Base-by-base conservation (phyloP, 768 basidiomycete genomes). In the Pulveroboletus sp. region DNA sequence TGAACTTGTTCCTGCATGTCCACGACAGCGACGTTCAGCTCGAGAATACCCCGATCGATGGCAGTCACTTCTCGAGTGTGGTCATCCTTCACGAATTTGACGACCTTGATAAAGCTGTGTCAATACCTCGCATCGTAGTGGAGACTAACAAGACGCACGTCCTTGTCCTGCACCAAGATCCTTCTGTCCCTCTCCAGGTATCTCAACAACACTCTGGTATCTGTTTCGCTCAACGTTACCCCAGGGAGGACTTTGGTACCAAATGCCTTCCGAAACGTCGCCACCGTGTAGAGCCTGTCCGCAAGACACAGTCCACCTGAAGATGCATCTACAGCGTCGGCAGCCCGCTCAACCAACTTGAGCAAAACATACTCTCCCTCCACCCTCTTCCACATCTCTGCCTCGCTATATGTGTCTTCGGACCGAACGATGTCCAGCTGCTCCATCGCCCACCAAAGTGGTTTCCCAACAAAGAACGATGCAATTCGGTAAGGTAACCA, bases 361-460 rank as follows among this genome's bases (percentile, higher is more conserved):
- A 87, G 61, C 28, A 89, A 63, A 13, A 91, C 84, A 61, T 89
- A 88, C 38, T 86, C 82, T 8, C 88, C 89, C 74, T 80, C 81
- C 66, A 86, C 55, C 55, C 65, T 53, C 67, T 77, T 71, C 84
- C 80, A 82, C 48, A 71, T 66, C 47, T 76, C 71, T 7, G 61
- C 59, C 35, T 76, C 73, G 35, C 70, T 70, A 24, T 74, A 69
- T 28, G 67, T 70, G 24, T 86, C 84, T 41, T 88, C 85, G 3
- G 69, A 61, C 17, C 79, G 80, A 7, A 87, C 79, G 4, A 93
- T 69, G 24, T 81, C 84, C n/a, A 84, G 71, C 55, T 89, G 88
- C 54, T 86, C 82, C 49, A 93, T 76, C 3, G 85, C 83, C 91
- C 91, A 93, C 86, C 85, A 90, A 2, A 93, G 70, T 3, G 91